Conservation (phyloP, 108 stramenopile genomes). For the Stephanodiscus minutulus region DNA sequence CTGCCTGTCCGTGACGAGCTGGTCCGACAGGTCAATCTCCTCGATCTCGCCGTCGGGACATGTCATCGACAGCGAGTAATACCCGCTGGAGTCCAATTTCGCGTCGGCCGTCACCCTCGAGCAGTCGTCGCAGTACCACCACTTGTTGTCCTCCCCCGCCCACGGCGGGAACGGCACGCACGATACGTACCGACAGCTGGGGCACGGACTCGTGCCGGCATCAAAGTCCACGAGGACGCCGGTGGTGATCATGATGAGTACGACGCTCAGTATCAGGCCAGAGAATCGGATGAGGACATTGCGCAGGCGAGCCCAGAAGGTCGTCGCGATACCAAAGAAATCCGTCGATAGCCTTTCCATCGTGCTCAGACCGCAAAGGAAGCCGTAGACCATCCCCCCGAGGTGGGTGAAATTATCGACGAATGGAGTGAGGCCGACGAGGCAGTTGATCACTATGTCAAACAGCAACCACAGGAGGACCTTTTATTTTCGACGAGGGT, state of each 20-base stretch:
- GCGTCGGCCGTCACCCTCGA: conserved; percentile 53
- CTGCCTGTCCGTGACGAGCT: conserved; percentile 55
- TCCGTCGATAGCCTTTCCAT: conserved; percentile 71
- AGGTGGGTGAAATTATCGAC: conserved; percentile 90
- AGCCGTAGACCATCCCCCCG: conserved; percentile 86
- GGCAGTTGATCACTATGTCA: conserved; percentile 81
- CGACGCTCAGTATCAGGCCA: conserved; percentile 71
- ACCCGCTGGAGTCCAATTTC: conserved; percentile 48
- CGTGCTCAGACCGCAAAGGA: conserved; percentile 75
- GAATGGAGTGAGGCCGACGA: conserved; percentile 85
- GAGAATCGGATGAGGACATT: conserved; percentile 62
- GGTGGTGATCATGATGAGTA: conserved; percentile 68
- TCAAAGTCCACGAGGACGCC: conserved; percentile 65
- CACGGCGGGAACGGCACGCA: conserved; percentile 84
- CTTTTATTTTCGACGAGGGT: not conserved
- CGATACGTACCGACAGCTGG: conserved; percentile 73
- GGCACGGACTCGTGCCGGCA: conserved; percentile 67
- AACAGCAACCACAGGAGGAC: conserved; percentile 72
- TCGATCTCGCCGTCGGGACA: conserved; percentile 72
- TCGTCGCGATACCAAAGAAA: conserved; percentile 66
- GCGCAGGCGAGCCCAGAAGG: conserved; percentile 27
- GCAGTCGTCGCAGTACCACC: conserved; percentile 94
- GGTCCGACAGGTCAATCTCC: conserved; percentile 53
- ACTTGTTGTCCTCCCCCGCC: conserved; percentile 64
- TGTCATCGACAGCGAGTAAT: conserved; percentile 53